A percentile compares a stretch with the other conserved stretches of the same genome.
Conservation (phyloP, 2,329 filamentous ascomycete genomes). For the Calonectria henricotiae region DNA sequence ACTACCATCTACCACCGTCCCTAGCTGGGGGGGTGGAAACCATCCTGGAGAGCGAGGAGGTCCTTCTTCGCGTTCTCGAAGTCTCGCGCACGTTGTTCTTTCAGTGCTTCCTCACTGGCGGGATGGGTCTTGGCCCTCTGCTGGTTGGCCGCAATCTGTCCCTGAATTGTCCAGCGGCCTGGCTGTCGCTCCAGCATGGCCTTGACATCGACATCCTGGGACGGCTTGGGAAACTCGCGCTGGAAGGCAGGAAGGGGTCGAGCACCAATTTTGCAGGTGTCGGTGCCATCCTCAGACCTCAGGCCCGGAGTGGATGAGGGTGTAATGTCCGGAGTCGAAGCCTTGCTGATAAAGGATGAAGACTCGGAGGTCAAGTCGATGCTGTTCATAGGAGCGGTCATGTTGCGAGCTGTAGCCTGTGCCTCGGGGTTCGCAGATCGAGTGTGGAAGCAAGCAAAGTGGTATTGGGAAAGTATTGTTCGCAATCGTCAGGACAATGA, state of each 20-base stretch:
- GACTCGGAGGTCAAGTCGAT: constrained; percentile 39
- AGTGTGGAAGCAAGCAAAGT: background rate
- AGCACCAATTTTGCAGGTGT: constrained; percentile 38
- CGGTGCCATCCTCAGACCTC: constrained; percentile 41
- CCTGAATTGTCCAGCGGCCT: constrained; percentile 61
- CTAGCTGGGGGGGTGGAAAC: constrained; percentile 39
- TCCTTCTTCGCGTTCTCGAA: constrained; percentile 67
- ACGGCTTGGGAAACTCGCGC: constrained; percentile 62
- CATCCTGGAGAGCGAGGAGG: constrained; percentile 60
- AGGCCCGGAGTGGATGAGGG: constrained; percentile 46
- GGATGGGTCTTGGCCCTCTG: constrained; percentile 47
- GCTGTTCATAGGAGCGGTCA: constrained; percentile 38
- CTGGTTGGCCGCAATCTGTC: constrained; percentile 56
- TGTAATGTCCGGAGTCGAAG: constrained; percentile 46
- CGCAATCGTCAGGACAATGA: constrained; percentile 4
- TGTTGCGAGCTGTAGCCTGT: background rate
- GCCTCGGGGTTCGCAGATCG: background rate
- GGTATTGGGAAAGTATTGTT: background rate
- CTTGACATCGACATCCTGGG: constrained; percentile 60
- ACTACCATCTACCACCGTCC: constrained; percentile 26
- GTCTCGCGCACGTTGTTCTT: constrained; percentile 58
- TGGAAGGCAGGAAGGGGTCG: constrained; percentile 58
- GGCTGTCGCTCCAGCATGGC: constrained; percentile 64
- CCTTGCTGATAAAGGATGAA: constrained; percentile 42
- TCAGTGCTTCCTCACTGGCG: constrained; percentile 50